Percentiles rank a stretch among this genome's conserved stretches.
These are phyloP conservation scores for Fusarium falciforme DNA, from an alignment of 2,329 filamentous ascomycete genomes.

Conservation along the genomic window DNA sequence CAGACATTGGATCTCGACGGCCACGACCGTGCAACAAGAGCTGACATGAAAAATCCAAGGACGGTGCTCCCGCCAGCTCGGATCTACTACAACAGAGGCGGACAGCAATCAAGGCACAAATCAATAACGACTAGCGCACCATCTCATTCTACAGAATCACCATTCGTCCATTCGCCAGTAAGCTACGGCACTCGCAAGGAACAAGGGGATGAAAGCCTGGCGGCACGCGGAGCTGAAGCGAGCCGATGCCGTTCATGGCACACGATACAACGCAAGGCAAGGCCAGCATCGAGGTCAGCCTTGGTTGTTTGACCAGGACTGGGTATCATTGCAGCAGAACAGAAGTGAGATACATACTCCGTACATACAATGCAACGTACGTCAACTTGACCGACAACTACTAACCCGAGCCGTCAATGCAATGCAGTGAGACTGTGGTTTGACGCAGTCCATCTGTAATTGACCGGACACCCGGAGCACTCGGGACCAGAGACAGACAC, in stretches of 20 bases:
- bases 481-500: conserved; percentile 9
- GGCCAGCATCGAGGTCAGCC: neutral
- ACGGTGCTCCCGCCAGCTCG: conserved; percentile 19
- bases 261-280: neutral
- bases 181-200: conserved; percentile 23
- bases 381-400: conserved; percentile 11
- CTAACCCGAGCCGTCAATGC: neutral
- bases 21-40: neutral
- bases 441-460: conserved; percentile 20
- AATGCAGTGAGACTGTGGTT: conserved; percentile 31
- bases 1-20: conserved; percentile 1
- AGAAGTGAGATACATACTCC: neutral
- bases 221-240: conserved; percentile 33
- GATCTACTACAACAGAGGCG: neutral
- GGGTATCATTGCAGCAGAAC: neutral
- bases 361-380: conserved; percentile 17
- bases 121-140: conserved; percentile 1
- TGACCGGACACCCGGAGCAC: conserved; percentile 12
- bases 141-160: conserved; percentile 18
- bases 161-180: conserved; percentile 14
- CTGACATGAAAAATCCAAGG: conserved; percentile 18
- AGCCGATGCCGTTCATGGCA: neutral
- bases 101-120: conserved; percentile 22
- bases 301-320: neutral
- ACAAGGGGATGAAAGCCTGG: conserved; percentile 29